Evolutionary conservation across 345 rosid genomes (phyloP), one percentile per base, ranked within the genome.

Genomic region (Viola odorata): DNA sequence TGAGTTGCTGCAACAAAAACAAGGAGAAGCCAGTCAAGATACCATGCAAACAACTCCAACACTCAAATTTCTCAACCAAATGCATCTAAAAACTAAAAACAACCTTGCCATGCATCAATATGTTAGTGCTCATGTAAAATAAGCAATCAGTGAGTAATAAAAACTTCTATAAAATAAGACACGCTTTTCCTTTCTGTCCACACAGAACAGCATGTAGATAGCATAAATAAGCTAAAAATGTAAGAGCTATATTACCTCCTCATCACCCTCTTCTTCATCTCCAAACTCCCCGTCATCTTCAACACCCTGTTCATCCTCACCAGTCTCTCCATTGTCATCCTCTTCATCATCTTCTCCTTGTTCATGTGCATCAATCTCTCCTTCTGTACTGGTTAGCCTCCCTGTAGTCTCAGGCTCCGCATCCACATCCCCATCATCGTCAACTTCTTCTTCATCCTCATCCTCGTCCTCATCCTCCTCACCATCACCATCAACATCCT

Each of bases 361-460:
- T 53, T 86, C 92, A 78, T 86, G 89, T 12, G 84, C 89, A 77
- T 86, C 92, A 78, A 86, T 86, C 77, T 84, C 92, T 16, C 85
- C 89, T 48, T 81, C 84, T 4, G 83, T 73, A 49, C 81, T 77
- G 0, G 69, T 73, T 65, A 82, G 54, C 58, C 81, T 56, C 12
- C 82, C 74, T 1, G 73, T 73, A 60, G 73, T 78, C 70, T 65
- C 84, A 0, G 77, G 84, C 62, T 70, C 80, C 5, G 56, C 62
- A 60, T 67, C 55, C 51, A 71, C 81, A 23, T 58, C 74, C 37
- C 82, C 89, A 51, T 75, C 87, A 67, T 77, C 73, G 14, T 71
- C 85, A 67, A 73, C 85, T 49, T 73, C 84, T 5, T 71, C 84
- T 49, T 80, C 83, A 12, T 84, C 81, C 3, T 77, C 80, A 1